These are phyloP conservation scores for Penicillium argentinense DNA, from an alignment of 495 filamentous ascomycete genomes.

Conservation along the genomic window DNA sequence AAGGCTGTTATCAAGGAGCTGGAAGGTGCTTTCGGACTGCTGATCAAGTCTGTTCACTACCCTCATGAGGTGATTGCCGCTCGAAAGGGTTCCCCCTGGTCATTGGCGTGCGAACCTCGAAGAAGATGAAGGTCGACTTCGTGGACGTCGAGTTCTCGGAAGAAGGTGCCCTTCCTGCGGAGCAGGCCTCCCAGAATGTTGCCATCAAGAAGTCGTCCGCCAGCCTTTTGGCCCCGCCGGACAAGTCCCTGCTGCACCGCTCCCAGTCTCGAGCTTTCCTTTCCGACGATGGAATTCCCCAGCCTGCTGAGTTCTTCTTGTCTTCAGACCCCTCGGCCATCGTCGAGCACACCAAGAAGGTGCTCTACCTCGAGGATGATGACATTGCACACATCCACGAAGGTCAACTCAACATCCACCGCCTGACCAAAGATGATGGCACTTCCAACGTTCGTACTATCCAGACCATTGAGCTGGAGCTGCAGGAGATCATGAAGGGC, in stretches of 20 bases:
- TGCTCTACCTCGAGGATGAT: slow-evolving; percentile 98
- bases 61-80: slow-evolving; percentile 97
- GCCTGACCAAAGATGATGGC: slow-evolving; percentile 93
- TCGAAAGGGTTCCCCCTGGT: slow-evolving; percentile 97
- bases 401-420: slow-evolving; percentile 97
- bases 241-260: slow-evolving; percentile 96
- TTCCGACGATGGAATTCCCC: slow-evolving; percentile 93
- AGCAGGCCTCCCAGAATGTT: slow-evolving; percentile 93
- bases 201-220: slow-evolving; percentile 88
- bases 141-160: slow-evolving; percentile 97
- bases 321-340: slow-evolving; percentile 98
- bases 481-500: slow-evolving; percentile 99
- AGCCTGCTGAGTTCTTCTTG: slow-evolving; percentile 98
- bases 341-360: slow-evolving; percentile 99
- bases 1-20: slow-evolving; percentile 98
- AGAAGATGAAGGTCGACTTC: slow-evolving; percentile 99
- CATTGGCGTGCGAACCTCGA: slow-evolving; percentile 89
- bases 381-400: slow-evolving; percentile 99
- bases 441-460: slow-evolving; percentile 95
- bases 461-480: slow-evolving; percentile 96
- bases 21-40: slow-evolving; percentile 92
- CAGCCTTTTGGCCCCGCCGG: slow-evolving; percentile 79
- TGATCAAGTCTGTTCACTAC: slow-evolving; percentile 98
- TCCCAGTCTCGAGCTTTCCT: slow-evolving; percentile 98
- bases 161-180: slow-evolving; percentile 82